Conservation (phyloP, 192 early-diverging fungal genomes). For the Backusella westeae region DNA sequence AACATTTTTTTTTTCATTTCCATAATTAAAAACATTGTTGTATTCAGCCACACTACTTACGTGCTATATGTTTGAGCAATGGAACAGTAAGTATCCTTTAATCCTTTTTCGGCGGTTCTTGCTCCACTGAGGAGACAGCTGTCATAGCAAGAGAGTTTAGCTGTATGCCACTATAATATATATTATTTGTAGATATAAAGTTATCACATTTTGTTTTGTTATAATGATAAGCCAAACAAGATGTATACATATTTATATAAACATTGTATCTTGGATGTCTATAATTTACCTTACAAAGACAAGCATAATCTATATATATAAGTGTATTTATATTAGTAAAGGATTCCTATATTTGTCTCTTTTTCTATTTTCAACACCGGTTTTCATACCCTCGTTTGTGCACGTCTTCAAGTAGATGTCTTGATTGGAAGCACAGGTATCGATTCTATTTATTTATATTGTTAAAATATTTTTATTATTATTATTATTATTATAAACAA, state of each 20-base stretch:
- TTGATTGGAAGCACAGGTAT: conserved; percentile 21
- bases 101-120: not conserved
- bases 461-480: not conserved
- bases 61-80: conserved; percentile 11
- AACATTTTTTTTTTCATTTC: not conserved
- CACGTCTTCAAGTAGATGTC: conserved; percentile 32
- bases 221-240: not conserved
- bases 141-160: conserved; percentile 29
- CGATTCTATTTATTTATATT: not conserved
- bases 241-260: not conserved
- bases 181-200: not conserved
- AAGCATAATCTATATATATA: conserved; percentile 28
- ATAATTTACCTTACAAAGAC: conserved; percentile 32
- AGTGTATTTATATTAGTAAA: not conserved
- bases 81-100: conserved; percentile 14
- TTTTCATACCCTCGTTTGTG: conserved; percentile 3
- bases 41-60: conserved; percentile 10
- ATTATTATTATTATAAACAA: not conserved
- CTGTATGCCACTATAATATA: conserved; percentile 21
- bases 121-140: conserved; percentile 15
- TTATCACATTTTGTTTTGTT: not conserved
- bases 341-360: not conserved
- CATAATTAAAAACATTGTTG: not conserved
- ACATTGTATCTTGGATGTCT: not conserved
- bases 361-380: not conserved